Percentiles rank a stretch among this genome's conserved stretches.
phyloP scores from a whole-genome alignment of 768 basidiomycete genomes.

The Rhodotorula paludigena region DNA sequence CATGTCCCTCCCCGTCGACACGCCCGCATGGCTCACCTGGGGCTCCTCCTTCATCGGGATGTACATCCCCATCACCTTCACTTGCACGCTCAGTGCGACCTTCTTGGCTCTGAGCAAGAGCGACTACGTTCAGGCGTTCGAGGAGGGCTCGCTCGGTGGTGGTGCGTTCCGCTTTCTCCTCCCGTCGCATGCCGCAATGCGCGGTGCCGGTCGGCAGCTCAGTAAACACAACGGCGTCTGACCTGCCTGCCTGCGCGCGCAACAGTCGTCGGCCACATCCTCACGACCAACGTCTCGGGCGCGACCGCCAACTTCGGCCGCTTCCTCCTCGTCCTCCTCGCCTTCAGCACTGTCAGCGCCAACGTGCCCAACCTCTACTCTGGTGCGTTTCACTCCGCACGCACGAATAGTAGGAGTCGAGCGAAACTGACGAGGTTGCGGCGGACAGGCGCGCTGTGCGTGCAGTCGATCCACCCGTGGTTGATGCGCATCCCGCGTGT shows the following conservation, averaged over 20 bases:
- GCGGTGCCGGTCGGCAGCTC: too few relatives aligned
- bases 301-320: constrained; percentile 49
- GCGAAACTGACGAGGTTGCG: neutral
- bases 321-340: constrained; percentile 53
- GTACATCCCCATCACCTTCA: constrained; percentile 31
- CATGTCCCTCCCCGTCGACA: constrained; percentile 49
- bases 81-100: constrained; percentile 11
- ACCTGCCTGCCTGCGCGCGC: too few relatives aligned
- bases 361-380: constrained; percentile 46
- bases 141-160: constrained; percentile 51
- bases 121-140: constrained; percentile 51
- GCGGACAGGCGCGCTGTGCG: constrained; percentile 22
- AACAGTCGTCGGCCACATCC: constrained; percentile 51
- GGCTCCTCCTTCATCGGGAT: constrained; percentile 49
- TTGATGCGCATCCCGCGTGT: constrained; percentile 27
- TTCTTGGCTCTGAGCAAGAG: constrained; percentile 37
- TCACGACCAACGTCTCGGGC: constrained; percentile 27
- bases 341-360: constrained; percentile 48
- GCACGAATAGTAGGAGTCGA: too few relatives aligned
- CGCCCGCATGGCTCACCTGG: constrained; percentile 39
- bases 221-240: too few relatives aligned
- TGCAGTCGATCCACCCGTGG: constrained; percentile 28
- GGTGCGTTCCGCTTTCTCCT: too few relatives aligned
- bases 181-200: too few relatives aligned
- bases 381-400: constrained; percentile 4